Evolutionary conservation across 2,329 filamentous ascomycete genomes (phyloP).

Genomic region (Neofusicoccum parvum): DNA sequence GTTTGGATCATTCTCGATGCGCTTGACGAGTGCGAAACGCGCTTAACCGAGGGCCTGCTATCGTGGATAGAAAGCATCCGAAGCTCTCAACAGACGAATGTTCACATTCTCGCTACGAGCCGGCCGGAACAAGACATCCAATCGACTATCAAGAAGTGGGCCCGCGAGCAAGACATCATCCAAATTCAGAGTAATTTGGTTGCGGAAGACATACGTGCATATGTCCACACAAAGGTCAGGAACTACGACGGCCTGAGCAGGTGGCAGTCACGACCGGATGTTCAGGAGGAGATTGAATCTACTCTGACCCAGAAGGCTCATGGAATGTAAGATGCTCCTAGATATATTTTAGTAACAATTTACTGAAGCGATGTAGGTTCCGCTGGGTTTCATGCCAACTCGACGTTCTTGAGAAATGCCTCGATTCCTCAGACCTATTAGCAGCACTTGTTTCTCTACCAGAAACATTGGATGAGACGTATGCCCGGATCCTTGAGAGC

Average conservation of each 20-base stretch:
- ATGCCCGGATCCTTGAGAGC: conserved; percentile 12
- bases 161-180: background rate
- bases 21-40: conserved; percentile 22
- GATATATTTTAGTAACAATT: background rate
- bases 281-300: background rate
- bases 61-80: background rate
- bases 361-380: conserved; percentile 18
- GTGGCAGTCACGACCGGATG: background rate
- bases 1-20: conserved; percentile 24
- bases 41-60: conserved; percentile 19
- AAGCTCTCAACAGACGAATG: background rate
- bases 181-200: background rate
- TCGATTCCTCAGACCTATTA: background rate
- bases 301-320: background rate
- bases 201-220: background rate
- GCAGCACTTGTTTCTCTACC: conserved; percentile 8
- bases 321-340: background rate
- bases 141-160: background rate
- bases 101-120: background rate
- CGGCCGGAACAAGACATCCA: background rate
- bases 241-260: background rate
- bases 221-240: background rate
- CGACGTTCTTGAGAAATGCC: conserved; percentile 17
- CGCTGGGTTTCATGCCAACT: conserved; percentile 24
- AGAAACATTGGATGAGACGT: conserved; percentile 22